Evolutionary conservation across 306 rosid genomes (phyloP), one percentile per base, ranked within the genome.

Genomic region (Quercus wislizeni): DNA sequence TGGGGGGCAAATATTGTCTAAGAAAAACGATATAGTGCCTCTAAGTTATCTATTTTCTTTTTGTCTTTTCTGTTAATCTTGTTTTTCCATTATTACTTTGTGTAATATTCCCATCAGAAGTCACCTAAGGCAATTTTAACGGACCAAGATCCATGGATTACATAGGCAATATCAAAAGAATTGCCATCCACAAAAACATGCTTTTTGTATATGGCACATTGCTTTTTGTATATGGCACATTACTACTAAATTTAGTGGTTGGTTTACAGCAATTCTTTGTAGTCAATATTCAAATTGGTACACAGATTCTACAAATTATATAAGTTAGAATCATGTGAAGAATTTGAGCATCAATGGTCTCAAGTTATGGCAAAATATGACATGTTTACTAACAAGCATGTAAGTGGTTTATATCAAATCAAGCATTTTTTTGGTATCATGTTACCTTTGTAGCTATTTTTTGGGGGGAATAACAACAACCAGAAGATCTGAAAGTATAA

Each of bases 401-500:
- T 63, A 28, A 63, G 27, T 62, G 51, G 51, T 1, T 58, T 18
- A 21, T 20, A 57, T 23, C 11, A 57, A 23, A 57, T 57, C 23
- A 57, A 57, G 28, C 20, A 67, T 27, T 54, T 25, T 28, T 28
- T 77, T 54, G 41, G 56, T 35, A 68, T 51, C 23, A 0, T n/a
- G 41, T 21, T 68, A 67, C 55, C 76, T 78, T 78, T 21, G 20
- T 14, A 58, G 59, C n/a, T 10, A 70, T 78, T 70, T 78, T 20
- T 58, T 71, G 49, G 77, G 77, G 4, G 63, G 63, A 23, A 57
- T 79, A 38, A 71, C 73, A 41, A 71, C 77, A 6, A 59, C n/a
- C 0, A 20, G 67, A 72, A 71, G 55, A 79, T 71, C 41, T 19
- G 5, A 72, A 54, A 71, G 73, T 46, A 79, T n/a, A 9, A 79